Base-by-base conservation (phyloP, 2,329 filamentous ascomycete genomes). In the Cercospora zeae-maydis region DNA sequence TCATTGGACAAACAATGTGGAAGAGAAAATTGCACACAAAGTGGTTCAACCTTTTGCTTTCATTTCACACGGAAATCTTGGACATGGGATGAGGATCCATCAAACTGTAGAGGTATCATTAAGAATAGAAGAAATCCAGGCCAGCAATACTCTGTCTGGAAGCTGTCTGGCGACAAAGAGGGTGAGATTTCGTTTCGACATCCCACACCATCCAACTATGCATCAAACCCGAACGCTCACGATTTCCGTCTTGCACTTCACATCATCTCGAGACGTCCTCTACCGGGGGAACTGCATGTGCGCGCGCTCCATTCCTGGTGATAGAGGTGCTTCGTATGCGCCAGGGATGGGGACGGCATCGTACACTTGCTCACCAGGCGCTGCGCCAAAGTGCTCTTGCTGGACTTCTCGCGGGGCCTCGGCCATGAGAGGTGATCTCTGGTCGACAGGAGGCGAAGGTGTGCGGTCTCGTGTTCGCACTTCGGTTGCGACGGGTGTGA, bases 311-410 rank as follows among this genome's bases (percentile, higher is more conserved):
- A 59, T 64, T 7, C 67, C 64, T 2, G 67, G 67, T 33, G 62
- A 65, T 58, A 72, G 49, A 10, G 71, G 71, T 31, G 67, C 65
- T 53, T 74, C 71, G 45, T 97, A 97, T 0, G 92, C 90, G 5
- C 90, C 90, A 0, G 93, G 93, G 63, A 97, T 96, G 0, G 93
- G 91, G 33, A 97, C 93, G 21, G 88, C 81, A 11, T 88, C 93
- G 76, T 96, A 97, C 54, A 87, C 86, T 70, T 89, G 86, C 82
- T 97, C 93, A 53, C 92, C 90, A 0, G 90, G 87, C 9, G 90
- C 89, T 11, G 86, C 84, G 10, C 83, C 84, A 16, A 87, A 87
- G 69, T 91, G 90, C 55, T 87, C 82, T 68, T 88, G 83, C 63
- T 82, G 72, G 58, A 80, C 80, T 70, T 83, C 80, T 55, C 76